A percentile compares a stretch with the other conserved stretches of the same genome.
Conservation (phyloP, 768 basidiomycete genomes). For the Russula emetica region DNA sequence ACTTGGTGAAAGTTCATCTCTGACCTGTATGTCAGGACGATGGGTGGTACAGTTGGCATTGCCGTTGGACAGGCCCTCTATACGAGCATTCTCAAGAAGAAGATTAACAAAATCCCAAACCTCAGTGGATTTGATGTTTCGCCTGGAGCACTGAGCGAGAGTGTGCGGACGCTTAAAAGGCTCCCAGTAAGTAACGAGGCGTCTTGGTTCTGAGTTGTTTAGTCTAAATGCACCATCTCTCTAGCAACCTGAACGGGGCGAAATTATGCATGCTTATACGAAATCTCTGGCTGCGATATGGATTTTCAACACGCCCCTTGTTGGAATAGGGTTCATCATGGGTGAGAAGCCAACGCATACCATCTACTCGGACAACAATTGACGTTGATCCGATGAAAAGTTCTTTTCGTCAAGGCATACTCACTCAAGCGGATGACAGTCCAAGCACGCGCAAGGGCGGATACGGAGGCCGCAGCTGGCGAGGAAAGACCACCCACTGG, state of each 20-base stretch:
- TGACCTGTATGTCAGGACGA: slow-evolving; percentile 40
- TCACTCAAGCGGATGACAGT: slow-evolving; percentile 34
- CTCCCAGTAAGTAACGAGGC: slow-evolving; percentile 27
- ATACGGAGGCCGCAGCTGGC: slow-evolving; percentile 23
- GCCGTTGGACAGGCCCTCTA: slow-evolving; percentile 71
- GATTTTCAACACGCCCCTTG: slow-evolving; percentile 37
- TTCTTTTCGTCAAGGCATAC: slow-evolving; percentile 37
- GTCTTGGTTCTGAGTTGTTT: not conserved
- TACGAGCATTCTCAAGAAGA: slow-evolving; percentile 43
- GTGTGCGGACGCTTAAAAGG: slow-evolving; percentile 31
- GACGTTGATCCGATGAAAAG: slow-evolving; percentile 19
- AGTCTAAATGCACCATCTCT: not conserved
- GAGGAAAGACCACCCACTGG: not conserved
- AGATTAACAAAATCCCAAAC: slow-evolving; percentile 26
- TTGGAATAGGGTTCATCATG: slow-evolving; percentile 35
- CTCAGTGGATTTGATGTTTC: slow-evolving; percentile 26
- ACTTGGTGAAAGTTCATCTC: slow-evolving; percentile 1
- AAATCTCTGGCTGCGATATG: slow-evolving; percentile 39
- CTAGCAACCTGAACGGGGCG: slow-evolving; percentile 34
- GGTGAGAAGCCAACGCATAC: slow-evolving; percentile 21
- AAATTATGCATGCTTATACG: slow-evolving; percentile 39
- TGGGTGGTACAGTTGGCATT: slow-evolving; percentile 77
- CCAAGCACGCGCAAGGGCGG: slow-evolving; percentile 28
- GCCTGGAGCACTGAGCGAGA: slow-evolving; percentile 30
- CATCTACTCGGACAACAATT: not conserved